These are phyloP conservation scores for Steccherinum ochraceum DNA, from an alignment of 768 basidiomycete genomes.

Conservation along the genomic window DNA sequence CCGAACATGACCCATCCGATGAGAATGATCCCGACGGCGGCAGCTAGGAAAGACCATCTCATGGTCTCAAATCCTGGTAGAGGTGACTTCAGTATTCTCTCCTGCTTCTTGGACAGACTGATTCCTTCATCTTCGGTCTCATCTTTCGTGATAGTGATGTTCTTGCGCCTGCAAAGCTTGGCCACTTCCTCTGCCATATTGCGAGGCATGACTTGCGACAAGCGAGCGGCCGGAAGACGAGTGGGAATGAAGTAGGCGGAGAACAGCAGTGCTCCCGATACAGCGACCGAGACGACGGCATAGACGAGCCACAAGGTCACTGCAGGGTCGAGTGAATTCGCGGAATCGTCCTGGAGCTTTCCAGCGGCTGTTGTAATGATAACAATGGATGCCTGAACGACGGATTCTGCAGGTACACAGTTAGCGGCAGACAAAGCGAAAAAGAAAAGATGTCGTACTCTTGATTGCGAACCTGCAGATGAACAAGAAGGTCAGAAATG, in stretches of 20 bases:
- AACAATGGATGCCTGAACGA: slow-evolving; percentile 35
- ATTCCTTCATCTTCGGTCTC: slow-evolving; percentile 13
- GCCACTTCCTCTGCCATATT: slow-evolving; percentile 24
- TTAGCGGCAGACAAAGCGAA: not conserved
- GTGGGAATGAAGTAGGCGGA: slow-evolving; percentile 21
- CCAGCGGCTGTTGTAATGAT: slow-evolving; percentile 38
- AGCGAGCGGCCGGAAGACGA: slow-evolving; percentile 31
- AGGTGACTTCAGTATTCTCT: slow-evolving; percentile 28
- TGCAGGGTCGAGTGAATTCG: slow-evolving; percentile 29
- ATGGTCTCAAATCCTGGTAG: slow-evolving; percentile 3
- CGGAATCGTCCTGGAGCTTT: slow-evolving; percentile 31
- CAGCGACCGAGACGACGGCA: slow-evolving; percentile 29
- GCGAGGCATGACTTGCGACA: slow-evolving; percentile 30
- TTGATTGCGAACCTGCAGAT: slow-evolving; percentile 31
- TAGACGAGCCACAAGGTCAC: slow-evolving; percentile 35
- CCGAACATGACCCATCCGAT: slow-evolving; percentile 38
- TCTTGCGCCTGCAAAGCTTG: slow-evolving; percentile 18
- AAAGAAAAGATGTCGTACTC: slow-evolving; percentile 19
- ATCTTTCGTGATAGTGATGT: slow-evolving; percentile 10
- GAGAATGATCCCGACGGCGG: slow-evolving; percentile 23
- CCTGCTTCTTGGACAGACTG: slow-evolving; percentile 19
- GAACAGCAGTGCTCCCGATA: slow-evolving; percentile 28
- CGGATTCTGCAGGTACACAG: slow-evolving; percentile 26
- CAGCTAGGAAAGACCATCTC: slow-evolving; percentile 18
- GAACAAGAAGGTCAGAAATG: slow-evolving; percentile 3